Evolutionary conservation across 768 basidiomycete genomes (phyloP).

Genomic region (Mycena polygramma): DNA sequence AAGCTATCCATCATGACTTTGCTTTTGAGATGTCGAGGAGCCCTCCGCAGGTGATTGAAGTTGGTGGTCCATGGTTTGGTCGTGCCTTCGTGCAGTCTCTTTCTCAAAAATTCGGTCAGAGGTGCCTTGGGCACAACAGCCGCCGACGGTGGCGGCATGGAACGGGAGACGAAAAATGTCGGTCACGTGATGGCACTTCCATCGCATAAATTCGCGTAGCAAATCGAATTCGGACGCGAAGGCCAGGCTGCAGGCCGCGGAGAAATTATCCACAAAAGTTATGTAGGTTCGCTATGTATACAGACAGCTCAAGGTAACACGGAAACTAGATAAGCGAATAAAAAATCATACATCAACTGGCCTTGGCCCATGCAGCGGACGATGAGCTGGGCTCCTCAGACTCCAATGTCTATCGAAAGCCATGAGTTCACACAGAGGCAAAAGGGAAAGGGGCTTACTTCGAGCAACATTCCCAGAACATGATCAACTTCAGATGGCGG

Average conservation of each 20-base stretch:
- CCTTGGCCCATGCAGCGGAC: slow-evolving; percentile 57
- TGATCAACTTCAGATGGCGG: slow-evolving; percentile 90
- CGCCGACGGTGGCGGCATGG: neutral
- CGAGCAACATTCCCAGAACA: slow-evolving; percentile 86
- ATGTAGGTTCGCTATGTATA: slow-evolving; percentile 2
- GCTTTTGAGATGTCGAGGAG: slow-evolving; percentile 28
- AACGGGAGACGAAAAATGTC: neutral
- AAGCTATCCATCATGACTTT: slow-evolving; percentile 12
- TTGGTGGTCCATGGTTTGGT: slow-evolving; percentile 36
- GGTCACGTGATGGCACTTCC: neutral
- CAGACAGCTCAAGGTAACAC: slow-evolving; percentile 25
- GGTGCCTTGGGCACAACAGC: slow-evolving; percentile 33
- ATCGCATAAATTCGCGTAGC: neutral
- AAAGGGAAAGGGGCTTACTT: slow-evolving; percentile 59
- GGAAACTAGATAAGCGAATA: slow-evolving; percentile 31
- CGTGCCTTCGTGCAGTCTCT: slow-evolving; percentile 24
- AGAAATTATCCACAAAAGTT: too few relatives aligned
- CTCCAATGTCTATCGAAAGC: slow-evolving; percentile 74
- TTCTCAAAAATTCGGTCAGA: slow-evolving; percentile 16
- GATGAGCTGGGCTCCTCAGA: slow-evolving; percentile 83
- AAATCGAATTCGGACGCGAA: too few relatives aligned
- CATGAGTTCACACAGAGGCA: slow-evolving; percentile 16
- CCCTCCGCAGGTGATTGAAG: slow-evolving; percentile 33
- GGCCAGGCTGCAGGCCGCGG: too few relatives aligned
- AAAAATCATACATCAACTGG: slow-evolving; percentile 26